Base-by-base conservation (phyloP, 345 rosid species). In the Sapria himalayana region DNA sequence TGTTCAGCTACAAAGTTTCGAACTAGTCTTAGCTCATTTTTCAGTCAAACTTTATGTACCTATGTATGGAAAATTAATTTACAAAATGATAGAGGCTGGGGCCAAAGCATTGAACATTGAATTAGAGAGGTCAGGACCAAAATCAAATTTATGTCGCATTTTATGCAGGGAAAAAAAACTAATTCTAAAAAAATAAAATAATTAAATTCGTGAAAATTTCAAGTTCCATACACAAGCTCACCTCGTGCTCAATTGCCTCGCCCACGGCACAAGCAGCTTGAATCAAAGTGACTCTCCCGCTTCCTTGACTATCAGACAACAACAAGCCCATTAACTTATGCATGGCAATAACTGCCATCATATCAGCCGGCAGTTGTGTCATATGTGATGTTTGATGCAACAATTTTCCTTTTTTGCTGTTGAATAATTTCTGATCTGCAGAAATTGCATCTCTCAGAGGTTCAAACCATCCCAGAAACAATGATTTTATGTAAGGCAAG, bases 241-340 rank as follows among this genome's bases (percentile, higher is more conserved):
- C 97, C 93, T 89, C 98, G 50, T 74, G 66, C 65, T 89, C 98
- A 54, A 89, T 53, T 31, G 95, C 98, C 56, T 89, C 98, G 18
- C 98, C 98, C 2, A 89, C 64, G 39, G 67, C 79, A 45, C 60
- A 58, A 47, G 81, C 81, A 6, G 93, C 98, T 50, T 69, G 75
- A 22, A 89, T 72, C 14, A 82, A 75, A 45, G 69, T 67, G 54
- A 76, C 67, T 48, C 53, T 60, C 20, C 93, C 93, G 54, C 41
- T 55, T 7, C 76, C 76, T 39, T 69, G 81, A 43, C 50, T 44
- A 36, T 45, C 43, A 7, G 84, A 69, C 92, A 89, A 67, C 71
- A 89, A 51, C 60, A 89, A 39, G 23, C 72, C 84, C 81, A 89
- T 70, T 67, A 89, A 45, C 67, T 74, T 82, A 56, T 82, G 92